These are phyloP conservation scores for Saccharomyces hybrid DNA, from an alignment of 1,139 yeast species.

Conservation along the genomic window DNA sequence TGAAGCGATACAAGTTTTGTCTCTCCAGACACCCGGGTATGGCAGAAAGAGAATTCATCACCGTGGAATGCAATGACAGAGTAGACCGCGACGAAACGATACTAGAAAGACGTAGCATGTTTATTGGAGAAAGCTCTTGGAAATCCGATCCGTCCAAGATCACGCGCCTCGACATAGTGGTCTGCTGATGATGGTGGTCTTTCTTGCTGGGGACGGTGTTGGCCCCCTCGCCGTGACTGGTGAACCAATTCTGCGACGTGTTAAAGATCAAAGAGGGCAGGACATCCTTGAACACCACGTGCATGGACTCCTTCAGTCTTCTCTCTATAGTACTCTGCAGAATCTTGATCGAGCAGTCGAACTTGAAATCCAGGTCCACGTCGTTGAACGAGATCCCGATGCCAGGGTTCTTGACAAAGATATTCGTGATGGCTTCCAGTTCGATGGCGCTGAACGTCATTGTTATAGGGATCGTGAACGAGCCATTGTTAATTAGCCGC, in stretches of 20 bases:
- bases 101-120: conserved; percentile 63
- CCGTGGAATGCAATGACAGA: conserved; percentile 56
- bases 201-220: conserved; percentile 1
- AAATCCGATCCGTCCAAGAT: conserved; percentile 25
- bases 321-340: conserved; percentile 31
- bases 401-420: conserved; percentile 30
- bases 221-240: conserved; percentile 8
- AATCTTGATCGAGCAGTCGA: conserved; percentile 32
- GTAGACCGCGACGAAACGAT: conserved; percentile 75
- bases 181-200: conserved; percentile 1
- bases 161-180: conserved; percentile 9
- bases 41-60: conserved; percentile 29
- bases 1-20: conserved; percentile 33
- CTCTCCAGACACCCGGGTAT: conserved; percentile 35
- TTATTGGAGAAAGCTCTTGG: conserved; percentile 52
- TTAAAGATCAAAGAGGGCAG: conserved; percentile 31
- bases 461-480: conserved; percentile 32
- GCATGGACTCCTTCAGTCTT: conserved; percentile 30
- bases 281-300: conserved; percentile 29
- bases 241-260: conserved; percentile 31
- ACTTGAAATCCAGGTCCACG: conserved; percentile 30
- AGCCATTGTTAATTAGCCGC: conserved; percentile 28
- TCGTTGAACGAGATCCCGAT: conserved; percentile 33
- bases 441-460: conserved; percentile 30
- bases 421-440: conserved; percentile 31